Percentiles rank a stretch among this genome's conserved stretches.
These are phyloP conservation scores for Eutreptiella sp. DNA, from an alignment of 208 protist genomes.

Conservation along the genomic window DNA sequence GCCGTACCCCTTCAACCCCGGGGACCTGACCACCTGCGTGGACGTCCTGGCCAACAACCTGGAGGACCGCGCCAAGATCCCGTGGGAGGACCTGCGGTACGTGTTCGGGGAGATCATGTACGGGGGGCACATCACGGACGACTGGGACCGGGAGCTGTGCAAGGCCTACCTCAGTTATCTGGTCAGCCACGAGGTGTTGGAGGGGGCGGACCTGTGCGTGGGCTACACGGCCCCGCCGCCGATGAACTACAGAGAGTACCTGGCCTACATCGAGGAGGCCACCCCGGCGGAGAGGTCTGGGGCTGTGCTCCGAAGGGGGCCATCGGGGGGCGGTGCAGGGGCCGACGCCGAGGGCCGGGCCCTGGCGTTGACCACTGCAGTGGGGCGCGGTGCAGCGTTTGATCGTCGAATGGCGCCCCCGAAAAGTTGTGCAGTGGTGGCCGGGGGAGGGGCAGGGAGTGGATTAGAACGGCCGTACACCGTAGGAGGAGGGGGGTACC, in stretches of 20 bases:
- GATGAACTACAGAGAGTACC: constrained; percentile 56
- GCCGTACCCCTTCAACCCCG: constrained; percentile 71
- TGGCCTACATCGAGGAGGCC: constrained; percentile 52
- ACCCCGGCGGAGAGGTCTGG: constrained; percentile 70
- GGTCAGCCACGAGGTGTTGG: constrained; percentile 26
- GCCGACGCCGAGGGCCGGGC: too few species aligned
- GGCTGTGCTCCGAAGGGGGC: too few species aligned
- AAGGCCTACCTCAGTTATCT: constrained; percentile 51
- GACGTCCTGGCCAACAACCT: constrained; percentile 73
- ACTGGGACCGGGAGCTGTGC: constrained; percentile 68
- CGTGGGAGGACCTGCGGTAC: constrained; percentile 80
- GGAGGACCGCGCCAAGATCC: constrained; percentile 49
- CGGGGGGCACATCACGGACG: constrained; percentile 81
- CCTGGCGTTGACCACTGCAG: too few species aligned
- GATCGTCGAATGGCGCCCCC: too few species aligned
- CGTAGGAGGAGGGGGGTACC: too few species aligned
- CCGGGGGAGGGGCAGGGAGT: too few species aligned
- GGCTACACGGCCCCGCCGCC: constrained; percentile 36
- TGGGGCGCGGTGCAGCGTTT: too few species aligned
- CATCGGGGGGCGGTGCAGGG: too few species aligned
- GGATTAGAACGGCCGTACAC: too few species aligned
- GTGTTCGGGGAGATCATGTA: constrained; percentile 89
- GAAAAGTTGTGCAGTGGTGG: too few species aligned
- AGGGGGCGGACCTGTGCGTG: constrained; percentile 50
- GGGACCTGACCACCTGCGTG: constrained; percentile 66